These are phyloP conservation scores for Aspergillus sp. DNA, from an alignment of 2,329 filamentous ascomycete genomes.

Conservation along the genomic window DNA sequence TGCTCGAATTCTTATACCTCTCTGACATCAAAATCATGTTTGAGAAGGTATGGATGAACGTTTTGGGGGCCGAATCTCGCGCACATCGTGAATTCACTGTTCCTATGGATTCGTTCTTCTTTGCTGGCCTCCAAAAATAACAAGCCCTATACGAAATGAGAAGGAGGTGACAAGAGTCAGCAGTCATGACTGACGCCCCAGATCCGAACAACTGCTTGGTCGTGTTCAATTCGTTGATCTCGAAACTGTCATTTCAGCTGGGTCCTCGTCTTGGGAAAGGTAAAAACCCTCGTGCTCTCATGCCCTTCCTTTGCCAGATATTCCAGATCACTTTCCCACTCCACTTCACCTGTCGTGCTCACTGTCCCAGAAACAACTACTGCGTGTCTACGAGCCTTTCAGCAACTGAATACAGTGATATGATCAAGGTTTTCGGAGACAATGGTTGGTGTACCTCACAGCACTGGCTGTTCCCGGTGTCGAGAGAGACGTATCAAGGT, in stretches of 20 bases:
- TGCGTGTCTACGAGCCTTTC: neutral
- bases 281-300: neutral
- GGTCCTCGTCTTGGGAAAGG: neutral
- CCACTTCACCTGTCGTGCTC: neutral
- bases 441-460: slow-evolving; percentile 45
- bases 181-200: neutral
- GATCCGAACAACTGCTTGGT: neutral
- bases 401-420: neutral
- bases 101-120: neutral
- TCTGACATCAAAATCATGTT: neutral
- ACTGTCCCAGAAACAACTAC: neutral
- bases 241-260: neutral
- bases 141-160: neutral
- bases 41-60: slow-evolving; percentile 1
- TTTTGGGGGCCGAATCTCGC: slow-evolving; percentile 7
- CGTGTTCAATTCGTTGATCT: neutral
- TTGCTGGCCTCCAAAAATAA: slow-evolving; percentile 7
- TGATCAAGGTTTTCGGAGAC: slow-evolving; percentile 4
- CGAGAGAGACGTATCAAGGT: slow-evolving; percentile 42
- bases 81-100: neutral
- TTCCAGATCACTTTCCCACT: neutral
- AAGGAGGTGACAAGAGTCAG: neutral
- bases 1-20: neutral
- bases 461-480: slow-evolving; percentile 43
- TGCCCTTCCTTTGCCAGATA: neutral